Evolutionary conservation across 305 asterid species (phyloP).

Genomic region (Withania somnifera): DNA sequence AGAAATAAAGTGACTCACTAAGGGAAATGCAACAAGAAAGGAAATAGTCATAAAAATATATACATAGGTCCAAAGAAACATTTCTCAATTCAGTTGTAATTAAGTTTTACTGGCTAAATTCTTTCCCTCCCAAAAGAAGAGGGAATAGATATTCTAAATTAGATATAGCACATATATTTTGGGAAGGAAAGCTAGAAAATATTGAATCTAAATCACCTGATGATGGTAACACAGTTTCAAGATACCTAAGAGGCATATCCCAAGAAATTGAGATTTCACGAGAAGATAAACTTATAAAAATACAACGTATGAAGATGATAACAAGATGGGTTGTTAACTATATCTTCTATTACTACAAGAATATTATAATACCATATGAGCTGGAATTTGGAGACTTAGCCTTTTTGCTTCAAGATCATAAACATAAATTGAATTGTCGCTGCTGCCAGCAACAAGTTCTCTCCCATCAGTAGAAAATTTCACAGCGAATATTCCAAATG

Average conservation of each 20-base stretch:
- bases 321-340: background rate
- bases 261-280: background rate
- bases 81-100: background rate
- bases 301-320: background rate
- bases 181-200: background rate
- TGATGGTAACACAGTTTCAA: background rate
- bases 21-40: background rate
- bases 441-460: constrained; percentile 84
- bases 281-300: background rate
- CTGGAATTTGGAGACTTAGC: constrained; percentile 66
- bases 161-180: background rate
- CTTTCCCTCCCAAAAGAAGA: background rate
- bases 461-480: constrained; percentile 87
- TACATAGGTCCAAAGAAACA: background rate
- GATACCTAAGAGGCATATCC: background rate
- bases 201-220: background rate
- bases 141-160: background rate
- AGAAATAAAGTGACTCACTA: background rate
- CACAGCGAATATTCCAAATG: constrained; percentile 90
- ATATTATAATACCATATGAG: constrained; percentile 52
- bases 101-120: background rate
- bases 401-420: constrained; percentile 73
- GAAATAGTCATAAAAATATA: background rate
- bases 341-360: background rate
- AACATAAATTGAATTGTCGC: constrained; percentile 60